A percentile compares a stretch with the other conserved stretches of the same genome.
These are phyloP conservation scores for Ramalina intermedia DNA, from an alignment of 495 filamentous ascomycete species.

Conservation along the genomic window DNA sequence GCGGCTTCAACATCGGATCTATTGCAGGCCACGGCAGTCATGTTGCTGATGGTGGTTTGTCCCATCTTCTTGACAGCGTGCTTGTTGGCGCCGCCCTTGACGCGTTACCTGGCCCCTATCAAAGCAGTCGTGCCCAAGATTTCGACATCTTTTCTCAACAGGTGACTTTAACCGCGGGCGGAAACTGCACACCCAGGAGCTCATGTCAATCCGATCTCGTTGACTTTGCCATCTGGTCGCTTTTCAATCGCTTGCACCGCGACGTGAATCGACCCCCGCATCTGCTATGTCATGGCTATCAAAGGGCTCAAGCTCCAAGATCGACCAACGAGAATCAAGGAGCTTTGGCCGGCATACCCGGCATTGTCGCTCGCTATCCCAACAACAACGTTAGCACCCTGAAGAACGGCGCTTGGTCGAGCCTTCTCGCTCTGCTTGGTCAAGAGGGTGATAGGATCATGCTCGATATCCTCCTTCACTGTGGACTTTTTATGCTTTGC, in stretches of 20 bases:
- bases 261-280: slow-evolving; percentile 45
- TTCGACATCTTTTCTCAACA: slow-evolving; percentile 57
- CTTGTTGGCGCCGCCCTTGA: background rate
- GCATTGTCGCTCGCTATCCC: slow-evolving; percentile 37
- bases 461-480: slow-evolving; percentile 63
- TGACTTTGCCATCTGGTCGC: slow-evolving; percentile 62
- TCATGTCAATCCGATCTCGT: slow-evolving; percentile 44
- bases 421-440: slow-evolving; percentile 55
- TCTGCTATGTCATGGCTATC: slow-evolving; percentile 67
- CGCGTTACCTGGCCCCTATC: background rate
- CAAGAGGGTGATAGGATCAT: slow-evolving; percentile 69
- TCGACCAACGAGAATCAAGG: slow-evolving; percentile 17
- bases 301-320: slow-evolving; percentile 21
- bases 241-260: slow-evolving; percentile 47
- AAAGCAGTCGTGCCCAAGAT: slow-evolving; percentile 26
- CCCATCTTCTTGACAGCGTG: background rate
- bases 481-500: slow-evolving; percentile 59
- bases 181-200: background rate
- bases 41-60: background rate
- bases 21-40: too few relatives aligned
- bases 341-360: slow-evolving; percentile 33
- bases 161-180: slow-evolving; percentile 1
- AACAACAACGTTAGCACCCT: slow-evolving; percentile 59
- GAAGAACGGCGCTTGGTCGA: slow-evolving; percentile 58
- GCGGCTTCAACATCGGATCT: too few relatives aligned